Evolutionary conservation across 75 land plant species (phyloP).

Genomic region (Sequoiadendron giganteum): DNA sequence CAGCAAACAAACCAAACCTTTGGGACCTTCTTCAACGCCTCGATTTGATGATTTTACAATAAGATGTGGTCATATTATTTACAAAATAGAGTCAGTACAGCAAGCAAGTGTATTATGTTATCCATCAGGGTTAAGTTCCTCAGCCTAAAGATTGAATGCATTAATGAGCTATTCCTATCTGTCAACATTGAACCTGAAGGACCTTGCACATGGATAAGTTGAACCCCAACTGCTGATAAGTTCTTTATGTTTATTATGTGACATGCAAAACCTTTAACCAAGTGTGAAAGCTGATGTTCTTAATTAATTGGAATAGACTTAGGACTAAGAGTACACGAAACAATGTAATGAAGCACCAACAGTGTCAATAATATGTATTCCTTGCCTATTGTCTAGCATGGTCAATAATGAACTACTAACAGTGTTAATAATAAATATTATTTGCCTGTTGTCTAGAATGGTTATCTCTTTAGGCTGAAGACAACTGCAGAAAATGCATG

Average conservation of each 20-base stretch:
- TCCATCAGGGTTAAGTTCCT: not conserved
- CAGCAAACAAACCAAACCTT: no score
- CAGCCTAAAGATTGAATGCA: no score
- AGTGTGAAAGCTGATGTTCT: not conserved
- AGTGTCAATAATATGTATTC: not conserved
- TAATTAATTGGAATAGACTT: not conserved
- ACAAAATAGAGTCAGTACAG: not conserved
- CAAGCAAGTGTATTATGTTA: not conserved
- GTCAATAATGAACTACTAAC: not conserved
- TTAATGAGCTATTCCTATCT: not conserved
- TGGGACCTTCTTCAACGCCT: no score
- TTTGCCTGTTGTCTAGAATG: not conserved
- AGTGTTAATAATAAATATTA: no score
- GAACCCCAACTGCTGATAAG: not conserved
- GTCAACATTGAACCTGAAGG: not conserved
- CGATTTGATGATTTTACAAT: no score
- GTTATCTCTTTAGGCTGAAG: not conserved
- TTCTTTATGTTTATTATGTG: not conserved
- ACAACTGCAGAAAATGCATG: not conserved
- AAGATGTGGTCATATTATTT: not conserved
- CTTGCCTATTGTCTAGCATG: not conserved
- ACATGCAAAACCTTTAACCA: not conserved
- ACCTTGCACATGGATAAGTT: not conserved
- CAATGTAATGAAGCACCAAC: not conserved
- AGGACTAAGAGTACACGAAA: not conserved